phyloP scores from a whole-genome alignment of 345 rosid genomes.

The Brassica juncea region DNA sequence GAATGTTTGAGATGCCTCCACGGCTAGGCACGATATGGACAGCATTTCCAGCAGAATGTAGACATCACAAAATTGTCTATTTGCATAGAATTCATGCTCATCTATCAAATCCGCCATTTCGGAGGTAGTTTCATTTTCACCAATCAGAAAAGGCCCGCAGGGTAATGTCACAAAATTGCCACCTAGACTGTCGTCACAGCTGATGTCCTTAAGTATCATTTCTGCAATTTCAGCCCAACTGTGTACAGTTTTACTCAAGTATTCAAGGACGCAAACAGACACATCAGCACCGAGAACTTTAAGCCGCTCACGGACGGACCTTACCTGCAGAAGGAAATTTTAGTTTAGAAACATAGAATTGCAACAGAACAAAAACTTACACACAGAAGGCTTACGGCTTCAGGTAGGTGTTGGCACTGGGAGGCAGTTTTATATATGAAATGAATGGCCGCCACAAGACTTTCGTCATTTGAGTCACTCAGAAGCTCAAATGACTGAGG shows the following conservation, averaged over 20 bases:
- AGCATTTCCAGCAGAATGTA: constrained; percentile 89
- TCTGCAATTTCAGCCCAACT: constrained; percentile 90
- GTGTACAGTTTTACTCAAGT: constrained; percentile 82
- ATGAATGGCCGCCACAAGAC: constrained; percentile 77
- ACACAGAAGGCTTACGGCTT: constrained; percentile 66
- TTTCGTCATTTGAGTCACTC: constrained; percentile 70
- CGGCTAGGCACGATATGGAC: constrained; percentile 84
- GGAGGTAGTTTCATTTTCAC: constrained; percentile 61
- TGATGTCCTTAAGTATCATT: constrained; percentile 77
- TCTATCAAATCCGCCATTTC: constrained; percentile 56
- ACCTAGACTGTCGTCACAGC: constrained; percentile 65
- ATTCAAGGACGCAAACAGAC: constrained; percentile 77
- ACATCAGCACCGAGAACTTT: constrained; percentile 79
- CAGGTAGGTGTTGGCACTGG: constrained; percentile 83
- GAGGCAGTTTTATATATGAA: constrained; percentile 88
- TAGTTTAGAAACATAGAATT: constrained; percentile 15
- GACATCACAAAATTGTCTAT: constrained; percentile 76
- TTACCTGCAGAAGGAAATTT: constrained; percentile 61
- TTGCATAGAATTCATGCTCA: constrained; percentile 51
- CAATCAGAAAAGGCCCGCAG: constrained; percentile 58
- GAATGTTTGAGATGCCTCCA: constrained; percentile 86
- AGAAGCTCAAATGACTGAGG: constrained; percentile 73
- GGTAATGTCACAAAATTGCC: constrained; percentile 52
- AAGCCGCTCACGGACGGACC: constrained; percentile 80
- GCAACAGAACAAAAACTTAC: constrained; percentile 5